A percentile compares a stretch with the other conserved stretches of the same genome.
Evolutionary conservation across 177 flowering plant genomes (phyloP).

Genomic region (Vitis hybrid): DNA sequence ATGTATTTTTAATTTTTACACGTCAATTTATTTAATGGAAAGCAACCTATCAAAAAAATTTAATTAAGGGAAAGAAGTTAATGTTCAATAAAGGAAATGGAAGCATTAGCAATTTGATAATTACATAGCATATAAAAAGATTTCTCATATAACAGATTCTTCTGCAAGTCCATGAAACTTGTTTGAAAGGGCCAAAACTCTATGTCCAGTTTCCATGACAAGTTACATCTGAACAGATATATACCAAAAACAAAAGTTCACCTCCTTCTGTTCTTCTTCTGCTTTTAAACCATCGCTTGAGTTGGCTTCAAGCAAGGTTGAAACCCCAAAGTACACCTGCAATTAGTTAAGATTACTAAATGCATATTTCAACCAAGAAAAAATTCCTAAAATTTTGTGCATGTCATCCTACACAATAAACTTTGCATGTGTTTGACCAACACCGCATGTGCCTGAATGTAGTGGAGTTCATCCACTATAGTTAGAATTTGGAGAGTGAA

Average conservation of each 20-base stretch:
- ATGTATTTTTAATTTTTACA: no score
- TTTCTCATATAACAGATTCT: no score
- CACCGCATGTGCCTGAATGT: neutral
- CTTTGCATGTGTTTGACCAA: neutral
- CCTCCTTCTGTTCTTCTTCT: slow-evolving; percentile 96
- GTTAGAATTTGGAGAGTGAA: neutral
- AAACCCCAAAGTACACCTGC: slow-evolving; percentile 93
- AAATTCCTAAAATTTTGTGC: neutral
- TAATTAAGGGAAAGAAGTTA: no score
- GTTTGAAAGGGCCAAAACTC: no score
- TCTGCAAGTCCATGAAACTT: no score
- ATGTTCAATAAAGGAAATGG: no score
- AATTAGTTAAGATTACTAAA: slow-evolving; percentile 7
- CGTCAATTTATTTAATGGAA: no score
- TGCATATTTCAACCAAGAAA: slow-evolving; percentile 1
- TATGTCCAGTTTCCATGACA: neutral
- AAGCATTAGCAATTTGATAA: no score
- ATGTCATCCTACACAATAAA: neutral
- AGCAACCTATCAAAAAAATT: no score
- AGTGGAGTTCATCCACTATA: neutral
- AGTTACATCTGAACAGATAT: neutral
- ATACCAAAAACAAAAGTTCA: slow-evolving; percentile 13
- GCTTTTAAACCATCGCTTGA: slow-evolving; percentile 76
- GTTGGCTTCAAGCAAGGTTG: slow-evolving; percentile 82
- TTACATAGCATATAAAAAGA: no score